These are phyloP conservation scores for Moringa oleifera DNA, from an alignment of 345 rosid species.

Conservation along the genomic window DNA sequence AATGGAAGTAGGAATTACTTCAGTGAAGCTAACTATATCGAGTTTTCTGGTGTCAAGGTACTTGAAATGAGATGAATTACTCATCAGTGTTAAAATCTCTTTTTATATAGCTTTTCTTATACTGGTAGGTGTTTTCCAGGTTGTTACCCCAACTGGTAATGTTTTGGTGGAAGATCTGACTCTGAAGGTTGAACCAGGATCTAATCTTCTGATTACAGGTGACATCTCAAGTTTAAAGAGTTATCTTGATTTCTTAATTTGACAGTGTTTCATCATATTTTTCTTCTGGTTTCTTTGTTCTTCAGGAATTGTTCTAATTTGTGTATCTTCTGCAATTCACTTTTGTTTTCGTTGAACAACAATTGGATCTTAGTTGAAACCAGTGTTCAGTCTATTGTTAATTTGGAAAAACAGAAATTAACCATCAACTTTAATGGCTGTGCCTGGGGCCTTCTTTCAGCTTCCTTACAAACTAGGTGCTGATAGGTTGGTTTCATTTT, in stretches of 20 bases:
- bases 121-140: conserved; percentile 40
- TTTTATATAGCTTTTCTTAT: conserved; percentile 15
- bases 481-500: no score
- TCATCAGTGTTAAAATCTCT: conserved; percentile 4
- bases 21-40: conserved; percentile 83
- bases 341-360: background rate
- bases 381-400: background rate
- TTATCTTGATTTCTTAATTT: conserved; percentile 6
- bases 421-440: background rate
- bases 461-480: no score
- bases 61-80: conserved; percentile 16
- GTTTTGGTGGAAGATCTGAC: conserved; percentile 88
- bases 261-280: background rate
- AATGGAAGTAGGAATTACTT: conserved; percentile 66
- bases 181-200: conserved; percentile 84
- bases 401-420: background rate
- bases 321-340: background rate
- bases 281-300: background rate
- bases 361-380: conserved; percentile 1
- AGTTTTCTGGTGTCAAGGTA: conserved; percentile 97
- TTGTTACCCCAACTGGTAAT: conserved; percentile 93
- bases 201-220: conserved; percentile 99
- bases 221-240: conserved; percentile 16
- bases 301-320: conserved; percentile 3
- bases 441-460: background rate